Percentiles rank a stretch among this genome's conserved stretches.
phyloP scores from a whole-genome alignment of 2,329 filamentous ascomycete genomes.

The Aspergillus transmontanensis region DNA sequence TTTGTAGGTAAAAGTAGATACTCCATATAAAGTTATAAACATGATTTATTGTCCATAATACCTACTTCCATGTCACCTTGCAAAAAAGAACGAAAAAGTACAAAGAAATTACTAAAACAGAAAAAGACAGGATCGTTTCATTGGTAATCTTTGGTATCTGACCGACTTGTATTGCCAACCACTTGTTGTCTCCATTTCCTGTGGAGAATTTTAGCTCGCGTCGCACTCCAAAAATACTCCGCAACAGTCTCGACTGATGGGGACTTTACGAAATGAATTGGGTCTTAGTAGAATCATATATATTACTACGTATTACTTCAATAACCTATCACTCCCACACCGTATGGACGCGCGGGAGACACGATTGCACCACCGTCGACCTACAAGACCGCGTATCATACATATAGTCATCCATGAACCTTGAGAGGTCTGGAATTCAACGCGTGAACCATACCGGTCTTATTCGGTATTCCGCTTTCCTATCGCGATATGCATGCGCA shows the following conservation, averaged over 20 bases:
- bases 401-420: background rate
- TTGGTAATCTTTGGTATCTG: conserved; percentile 1
- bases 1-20: background rate
- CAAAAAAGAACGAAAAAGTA: background rate
- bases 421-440: background rate
- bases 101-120: background rate
- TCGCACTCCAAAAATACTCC: conserved; percentile 4
- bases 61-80: background rate
- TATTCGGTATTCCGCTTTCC: background rate
- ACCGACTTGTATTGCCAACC: background rate
- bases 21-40: background rate
- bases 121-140: background rate
- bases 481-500: background rate
- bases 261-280: conserved; percentile 1
- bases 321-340: background rate
- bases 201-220: conserved; percentile 6
- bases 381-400: background rate
- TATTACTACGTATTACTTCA: conserved; percentile 4
- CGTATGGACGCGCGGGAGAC: background rate
- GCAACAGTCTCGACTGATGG: conserved; percentile 5
- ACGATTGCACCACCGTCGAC: background rate
- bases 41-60: background rate
- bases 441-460: background rate
- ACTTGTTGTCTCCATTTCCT: conserved; percentile 1
- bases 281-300: conserved; percentile 2